Evolutionary conservation across 2,329 filamentous ascomycete species (phyloP), one percentile per base, ranked within the genome.

Genomic region (Akanthomyces uredinophilus): DNA sequence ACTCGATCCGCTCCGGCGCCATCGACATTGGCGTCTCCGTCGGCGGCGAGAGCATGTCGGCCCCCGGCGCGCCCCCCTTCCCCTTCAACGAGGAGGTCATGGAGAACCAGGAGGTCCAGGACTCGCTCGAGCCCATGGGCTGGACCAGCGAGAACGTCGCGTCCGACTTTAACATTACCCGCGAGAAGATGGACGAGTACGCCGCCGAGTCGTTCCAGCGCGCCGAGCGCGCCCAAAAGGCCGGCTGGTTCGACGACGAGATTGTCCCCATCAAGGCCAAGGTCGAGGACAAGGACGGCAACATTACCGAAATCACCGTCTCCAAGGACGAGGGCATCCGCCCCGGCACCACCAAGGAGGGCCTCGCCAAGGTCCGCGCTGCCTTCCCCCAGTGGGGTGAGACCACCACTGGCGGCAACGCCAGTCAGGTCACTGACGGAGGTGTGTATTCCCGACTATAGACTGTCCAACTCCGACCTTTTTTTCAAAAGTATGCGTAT

Each of bases 71-170:
- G 73, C 77, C 83, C 24, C 81, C 92, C 43, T 85, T 87, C 50
- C 87, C 90, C 4, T 95, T 97, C 77, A 87, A 92, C 74, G 86
- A 89, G 66, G 87, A 88, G 65, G 86, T 98, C 64, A 79, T 91
- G 52, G 74, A 79, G 68, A 89, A 83, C 78, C 89, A 92, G 73
- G 91, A 97, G 72, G 85, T 92, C 0, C 77, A 77, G 52, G 94
- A 98, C 78, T 95, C 92, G 82, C 86, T 94, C 86, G 86, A 92
- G 82, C 90, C 94, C 67, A 99, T 99, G 95, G 95, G 95, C 24
- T 96, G 96, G 85, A 99, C 95, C 3, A 94, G 89, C 64, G 95
- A 99, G 81, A 98, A 98, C 73, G 92, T 99, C 32, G 92, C 89
- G 69, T 86, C 86, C 54, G 95, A 98, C 78, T 98, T 98, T 75